phyloP scores from a whole-genome alignment of 306 rosid species.

The Sesbania bispinosa region DNA sequence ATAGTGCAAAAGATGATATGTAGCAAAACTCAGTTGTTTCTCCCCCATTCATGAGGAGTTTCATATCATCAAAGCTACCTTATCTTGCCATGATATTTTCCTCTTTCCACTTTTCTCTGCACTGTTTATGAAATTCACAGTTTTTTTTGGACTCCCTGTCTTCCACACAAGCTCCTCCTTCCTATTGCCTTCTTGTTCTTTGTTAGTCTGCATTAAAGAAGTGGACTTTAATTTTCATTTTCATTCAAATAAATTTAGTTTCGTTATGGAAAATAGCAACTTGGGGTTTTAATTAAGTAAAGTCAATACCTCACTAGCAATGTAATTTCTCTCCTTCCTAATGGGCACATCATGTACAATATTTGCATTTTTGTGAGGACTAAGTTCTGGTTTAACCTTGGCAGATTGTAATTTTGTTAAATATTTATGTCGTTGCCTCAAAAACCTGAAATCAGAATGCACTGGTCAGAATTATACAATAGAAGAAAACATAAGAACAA shows the following conservation, averaged over 20 bases:
- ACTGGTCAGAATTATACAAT: not conserved
- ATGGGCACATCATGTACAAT: not conserved
- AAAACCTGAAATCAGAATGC: constrained; percentile 43
- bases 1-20: no score
- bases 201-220: constrained; percentile 22
- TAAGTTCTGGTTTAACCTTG: constrained; percentile 22
- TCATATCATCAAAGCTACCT: constrained; percentile 32
- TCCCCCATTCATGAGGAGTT: not conserved
- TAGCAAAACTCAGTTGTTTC: not conserved
- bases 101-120: constrained; percentile 30
- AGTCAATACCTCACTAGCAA: constrained; percentile 25
- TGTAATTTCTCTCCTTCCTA: constrained; percentile 12
- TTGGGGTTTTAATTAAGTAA: constrained; percentile 3
- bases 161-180: constrained; percentile 18
- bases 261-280: not conserved
- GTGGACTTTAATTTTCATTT: not conserved
- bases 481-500: not conserved
- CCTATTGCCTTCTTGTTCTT: not conserved
- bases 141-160: constrained; percentile 21
- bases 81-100: constrained; percentile 39
- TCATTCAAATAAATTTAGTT: not conserved
- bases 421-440: constrained; percentile 40
- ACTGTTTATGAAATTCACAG: constrained; percentile 9
- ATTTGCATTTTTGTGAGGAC: constrained; percentile 16
- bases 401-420: constrained; percentile 26